These are phyloP conservation scores for Tetrahymena malaccensis DNA, from an alignment of 73 alveolate species.

Conservation along the genomic window DNA sequence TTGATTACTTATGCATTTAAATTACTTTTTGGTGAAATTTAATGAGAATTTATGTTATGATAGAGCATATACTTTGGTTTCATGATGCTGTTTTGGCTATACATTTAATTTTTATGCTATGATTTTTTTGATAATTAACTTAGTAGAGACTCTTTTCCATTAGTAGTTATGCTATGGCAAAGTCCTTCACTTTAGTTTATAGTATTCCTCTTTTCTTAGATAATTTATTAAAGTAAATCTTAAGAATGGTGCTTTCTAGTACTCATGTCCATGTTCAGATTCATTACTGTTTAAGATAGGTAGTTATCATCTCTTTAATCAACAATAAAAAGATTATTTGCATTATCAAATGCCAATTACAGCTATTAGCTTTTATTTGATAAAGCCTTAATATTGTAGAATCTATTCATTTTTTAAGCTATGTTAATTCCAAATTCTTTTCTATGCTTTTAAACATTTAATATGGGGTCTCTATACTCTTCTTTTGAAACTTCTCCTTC, in stretches of 20 bases:
- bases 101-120: not conserved
- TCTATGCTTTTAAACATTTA: not conserved
- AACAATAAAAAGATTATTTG: not conserved
- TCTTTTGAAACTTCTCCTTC: not conserved
- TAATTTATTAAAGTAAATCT: not conserved
- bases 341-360: not conserved
- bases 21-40: not conserved
- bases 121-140: not conserved
- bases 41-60: not conserved
- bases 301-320: not conserved
- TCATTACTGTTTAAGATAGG: not conserved
- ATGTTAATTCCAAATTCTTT: not conserved
- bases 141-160: not conserved
- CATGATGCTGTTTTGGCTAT: not conserved
- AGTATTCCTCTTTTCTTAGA: not conserved
- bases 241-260: not conserved
- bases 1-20: not conserved
- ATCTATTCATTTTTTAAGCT: not conserved
- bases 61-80: not conserved
- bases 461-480: not conserved
- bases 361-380: not conserved
- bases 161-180: not conserved
- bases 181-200: not conserved
- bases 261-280: not conserved
- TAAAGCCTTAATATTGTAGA: not conserved